A percentile compares a stretch with the other conserved stretches of the same genome.
Conservation (phyloP, 768 basidiomycete genomes). For the Tulasnella sp. region DNA sequence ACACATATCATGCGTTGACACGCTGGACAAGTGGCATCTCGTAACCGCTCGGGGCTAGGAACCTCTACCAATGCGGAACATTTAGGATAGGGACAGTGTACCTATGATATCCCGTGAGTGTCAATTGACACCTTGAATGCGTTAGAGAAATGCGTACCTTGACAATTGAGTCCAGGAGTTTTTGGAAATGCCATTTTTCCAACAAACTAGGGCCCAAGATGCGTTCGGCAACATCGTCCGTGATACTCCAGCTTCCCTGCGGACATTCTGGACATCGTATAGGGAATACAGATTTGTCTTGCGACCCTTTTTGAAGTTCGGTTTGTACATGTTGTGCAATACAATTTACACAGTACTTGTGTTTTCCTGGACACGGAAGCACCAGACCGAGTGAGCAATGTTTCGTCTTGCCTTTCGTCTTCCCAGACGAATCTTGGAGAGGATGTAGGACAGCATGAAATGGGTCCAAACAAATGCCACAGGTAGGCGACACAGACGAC, state of each 20-base stretch:
- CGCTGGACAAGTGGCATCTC: not conserved
- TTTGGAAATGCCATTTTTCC: slow-evolving; percentile 4
- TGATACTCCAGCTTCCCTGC: not conserved
- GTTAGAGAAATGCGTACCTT: not conserved
- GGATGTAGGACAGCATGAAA: no score
- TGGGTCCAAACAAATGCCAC: no score
- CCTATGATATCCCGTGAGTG: not conserved
- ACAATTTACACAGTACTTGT: slow-evolving; percentile 1
- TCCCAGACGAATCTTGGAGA: no score
- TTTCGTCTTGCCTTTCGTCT: no score
- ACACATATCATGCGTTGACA: not conserved
- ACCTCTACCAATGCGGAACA: not conserved
- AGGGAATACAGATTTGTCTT: slow-evolving; percentile 1
- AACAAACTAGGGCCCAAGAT: not conserved
- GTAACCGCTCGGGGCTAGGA: no score
- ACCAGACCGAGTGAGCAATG: no score
- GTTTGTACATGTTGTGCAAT: not conserved
- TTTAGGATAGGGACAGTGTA: not conserved
- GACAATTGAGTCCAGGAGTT: not conserved
- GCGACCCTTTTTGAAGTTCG: not conserved
- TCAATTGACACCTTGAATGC: not conserved
- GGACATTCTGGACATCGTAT: slow-evolving; percentile 10
- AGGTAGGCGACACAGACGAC: no score
- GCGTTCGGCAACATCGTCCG: slow-evolving; percentile 1
- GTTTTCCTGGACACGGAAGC: slow-evolving; percentile 1